These are phyloP conservation scores for Saturnispora hagleri DNA, from an alignment of 805 yeast species.

Conservation along the genomic window DNA sequence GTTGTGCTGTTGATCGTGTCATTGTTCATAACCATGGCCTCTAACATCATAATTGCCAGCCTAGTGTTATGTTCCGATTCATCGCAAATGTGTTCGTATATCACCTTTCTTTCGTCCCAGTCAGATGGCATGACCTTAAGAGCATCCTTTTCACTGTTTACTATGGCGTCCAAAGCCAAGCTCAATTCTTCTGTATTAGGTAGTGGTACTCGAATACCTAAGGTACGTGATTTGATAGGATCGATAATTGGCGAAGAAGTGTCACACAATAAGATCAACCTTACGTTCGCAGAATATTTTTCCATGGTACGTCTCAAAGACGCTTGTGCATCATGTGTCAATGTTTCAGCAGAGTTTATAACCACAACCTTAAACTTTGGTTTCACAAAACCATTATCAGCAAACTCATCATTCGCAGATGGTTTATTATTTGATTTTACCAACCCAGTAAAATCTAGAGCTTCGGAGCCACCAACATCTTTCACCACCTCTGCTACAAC, in stretches of 20 bases:
- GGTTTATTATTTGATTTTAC: conserved; percentile 11
- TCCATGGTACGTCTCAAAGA: conserved; percentile 96
- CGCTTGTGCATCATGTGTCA: conserved; percentile 91
- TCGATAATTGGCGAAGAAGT: conserved; percentile 86
- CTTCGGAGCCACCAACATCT: conserved; percentile 92
- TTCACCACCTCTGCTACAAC: conserved; percentile 91
- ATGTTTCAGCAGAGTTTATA: conserved; percentile 84
- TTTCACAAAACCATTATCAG: conserved; percentile 11
- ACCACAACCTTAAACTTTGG: conserved; percentile 71
- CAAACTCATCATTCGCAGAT: neutral
- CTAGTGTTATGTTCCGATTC: conserved; percentile 66
- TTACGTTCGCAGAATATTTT: conserved; percentile 78
- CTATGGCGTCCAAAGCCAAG: conserved; percentile 44
- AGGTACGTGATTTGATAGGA: conserved; percentile 90
- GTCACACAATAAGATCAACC: conserved; percentile 78
- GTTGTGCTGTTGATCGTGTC: conserved; percentile 41
- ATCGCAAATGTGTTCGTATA: conserved; percentile 44
- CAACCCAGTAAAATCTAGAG: conserved; percentile 65
- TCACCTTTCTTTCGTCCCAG: conserved; percentile 24
- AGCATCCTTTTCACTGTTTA: conserved; percentile 43
- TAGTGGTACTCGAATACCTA: conserved; percentile 79
- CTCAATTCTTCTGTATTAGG: conserved; percentile 58
- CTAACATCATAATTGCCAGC: conserved; percentile 67
- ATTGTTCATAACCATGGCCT: conserved; percentile 68
- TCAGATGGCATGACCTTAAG: conserved; percentile 25